A percentile compares a stretch with the other conserved stretches of the same genome.
phyloP scores from a whole-genome alignment of 2,329 filamentous ascomycete species.

The Trichothecium sympodiale region DNA sequence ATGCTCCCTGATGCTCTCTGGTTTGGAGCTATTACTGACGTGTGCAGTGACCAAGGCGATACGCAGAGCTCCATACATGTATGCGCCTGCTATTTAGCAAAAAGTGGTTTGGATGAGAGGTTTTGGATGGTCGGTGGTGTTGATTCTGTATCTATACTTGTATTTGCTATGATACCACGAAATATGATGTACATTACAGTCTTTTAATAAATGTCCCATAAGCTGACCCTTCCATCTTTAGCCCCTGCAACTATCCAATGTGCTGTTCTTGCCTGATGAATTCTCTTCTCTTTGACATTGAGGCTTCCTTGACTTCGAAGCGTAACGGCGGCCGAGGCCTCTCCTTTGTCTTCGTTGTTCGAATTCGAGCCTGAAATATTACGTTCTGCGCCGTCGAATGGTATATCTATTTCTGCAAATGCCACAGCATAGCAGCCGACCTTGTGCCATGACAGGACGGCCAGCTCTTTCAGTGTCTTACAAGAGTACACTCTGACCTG shows the following conservation, averaged over 20 bases:
- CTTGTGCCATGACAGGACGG: constrained; percentile 89
- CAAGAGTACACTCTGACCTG: constrained; percentile 70
- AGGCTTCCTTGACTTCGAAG: not conserved
- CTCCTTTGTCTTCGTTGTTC: not conserved
- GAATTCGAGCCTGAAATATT: not conserved
- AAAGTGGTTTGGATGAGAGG: too few species aligned
- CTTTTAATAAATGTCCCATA: constrained; percentile 92
- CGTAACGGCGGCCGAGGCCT: not conserved
- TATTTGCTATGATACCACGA: too few species aligned
- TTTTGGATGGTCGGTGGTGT: too few species aligned
- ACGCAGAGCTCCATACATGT: too few species aligned
- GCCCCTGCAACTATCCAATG: constrained; percentile 88
- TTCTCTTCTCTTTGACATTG: constrained; percentile 50
- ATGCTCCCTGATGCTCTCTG: too few species aligned
- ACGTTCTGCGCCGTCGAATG: not conserved
- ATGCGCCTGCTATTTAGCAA: too few species aligned
- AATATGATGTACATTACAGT: constrained; percentile 1
- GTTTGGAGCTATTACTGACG: too few species aligned
- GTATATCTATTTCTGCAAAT: constrained; percentile 43
- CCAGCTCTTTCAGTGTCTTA: constrained; percentile 75
- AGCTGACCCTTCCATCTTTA: constrained; percentile 88
- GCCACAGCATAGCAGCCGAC: constrained; percentile 74
- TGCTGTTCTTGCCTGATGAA: constrained; percentile 52
- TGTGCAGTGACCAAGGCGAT: too few species aligned
- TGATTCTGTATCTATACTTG: too few species aligned